Conservation (phyloP, 257 asterid species). For the Datura wrightii region DNA sequence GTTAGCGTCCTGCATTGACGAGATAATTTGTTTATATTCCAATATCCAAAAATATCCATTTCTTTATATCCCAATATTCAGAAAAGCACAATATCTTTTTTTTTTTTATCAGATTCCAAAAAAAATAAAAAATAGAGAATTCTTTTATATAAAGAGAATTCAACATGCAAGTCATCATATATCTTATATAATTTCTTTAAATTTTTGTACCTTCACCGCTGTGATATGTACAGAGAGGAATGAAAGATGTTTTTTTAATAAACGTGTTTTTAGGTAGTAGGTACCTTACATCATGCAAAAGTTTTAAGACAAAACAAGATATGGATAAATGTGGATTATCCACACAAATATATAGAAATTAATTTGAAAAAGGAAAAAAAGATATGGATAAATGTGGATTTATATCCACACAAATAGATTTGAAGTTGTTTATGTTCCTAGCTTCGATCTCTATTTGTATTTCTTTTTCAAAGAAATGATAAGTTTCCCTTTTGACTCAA, state of each 20-base stretch:
- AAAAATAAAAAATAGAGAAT: not conserved
- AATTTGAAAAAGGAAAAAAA: too few species aligned
- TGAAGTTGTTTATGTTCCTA: not conserved
- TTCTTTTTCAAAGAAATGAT: not conserved
- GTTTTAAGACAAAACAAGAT: not conserved
- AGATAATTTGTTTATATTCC: not conserved
- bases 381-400: too few species aligned
- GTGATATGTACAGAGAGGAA: not conserved
- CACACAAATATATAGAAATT: not conserved
- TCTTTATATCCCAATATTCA: too few species aligned
- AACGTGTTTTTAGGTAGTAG: not conserved
- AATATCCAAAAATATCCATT: too few species aligned
- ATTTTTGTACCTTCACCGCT: not conserved
- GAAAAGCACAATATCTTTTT: too few species aligned
- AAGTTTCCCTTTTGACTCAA: not conserved
- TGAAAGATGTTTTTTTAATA: not conserved
- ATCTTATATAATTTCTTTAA: too few species aligned
- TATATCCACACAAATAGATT: not conserved
- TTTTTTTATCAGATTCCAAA: not conserved
- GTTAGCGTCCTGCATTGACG: not conserved
- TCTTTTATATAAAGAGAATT: not conserved
- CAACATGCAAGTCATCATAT: not conserved
- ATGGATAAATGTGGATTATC: constrained; percentile 6
- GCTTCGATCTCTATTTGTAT: not conserved
- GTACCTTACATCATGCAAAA: not conserved